Evolutionary conservation across 345 rosid species (phyloP).

Genomic region (Cardiospermum halicacabum): DNA sequence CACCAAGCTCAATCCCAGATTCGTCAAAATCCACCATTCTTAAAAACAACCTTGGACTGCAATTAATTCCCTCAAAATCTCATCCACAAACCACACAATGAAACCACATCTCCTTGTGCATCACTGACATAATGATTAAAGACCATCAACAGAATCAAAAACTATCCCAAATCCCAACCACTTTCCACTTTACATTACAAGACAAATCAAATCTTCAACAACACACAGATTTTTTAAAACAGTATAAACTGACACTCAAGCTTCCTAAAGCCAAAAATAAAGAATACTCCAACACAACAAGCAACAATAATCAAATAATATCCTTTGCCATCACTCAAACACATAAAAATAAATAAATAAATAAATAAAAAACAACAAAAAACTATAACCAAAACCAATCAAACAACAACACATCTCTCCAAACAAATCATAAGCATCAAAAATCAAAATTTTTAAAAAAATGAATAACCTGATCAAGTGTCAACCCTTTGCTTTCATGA

Average conservation of each 20-base stretch:
- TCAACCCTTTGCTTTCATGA: conserved; percentile 59
- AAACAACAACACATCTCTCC: background rate
- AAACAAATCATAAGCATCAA: background rate
- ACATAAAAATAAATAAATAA: background rate
- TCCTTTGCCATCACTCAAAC: conserved; percentile 17
- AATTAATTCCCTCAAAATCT: background rate
- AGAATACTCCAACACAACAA: conserved; percentile 14
- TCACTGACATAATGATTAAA: background rate
- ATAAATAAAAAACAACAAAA: background rate
- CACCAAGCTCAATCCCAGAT: background rate
- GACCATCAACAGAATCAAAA: background rate
- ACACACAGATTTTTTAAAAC: conserved; percentile 3
- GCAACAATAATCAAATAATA: conserved; percentile 16
- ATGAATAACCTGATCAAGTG: conserved; percentile 67
- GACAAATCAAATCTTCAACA: background rate
- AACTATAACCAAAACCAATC: background rate
- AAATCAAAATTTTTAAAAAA: background rate
- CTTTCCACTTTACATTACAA: background rate
- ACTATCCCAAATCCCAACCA: background rate
- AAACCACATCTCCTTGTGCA: background rate
- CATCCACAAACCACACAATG: background rate
- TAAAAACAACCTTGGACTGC: background rate
- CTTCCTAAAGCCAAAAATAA: background rate
- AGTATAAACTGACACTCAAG: background rate
- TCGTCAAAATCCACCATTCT: background rate